Evolutionary conservation across 2,329 filamentous ascomycete species (phyloP).

Genomic region (Elsinoe fawcettii): DNA sequence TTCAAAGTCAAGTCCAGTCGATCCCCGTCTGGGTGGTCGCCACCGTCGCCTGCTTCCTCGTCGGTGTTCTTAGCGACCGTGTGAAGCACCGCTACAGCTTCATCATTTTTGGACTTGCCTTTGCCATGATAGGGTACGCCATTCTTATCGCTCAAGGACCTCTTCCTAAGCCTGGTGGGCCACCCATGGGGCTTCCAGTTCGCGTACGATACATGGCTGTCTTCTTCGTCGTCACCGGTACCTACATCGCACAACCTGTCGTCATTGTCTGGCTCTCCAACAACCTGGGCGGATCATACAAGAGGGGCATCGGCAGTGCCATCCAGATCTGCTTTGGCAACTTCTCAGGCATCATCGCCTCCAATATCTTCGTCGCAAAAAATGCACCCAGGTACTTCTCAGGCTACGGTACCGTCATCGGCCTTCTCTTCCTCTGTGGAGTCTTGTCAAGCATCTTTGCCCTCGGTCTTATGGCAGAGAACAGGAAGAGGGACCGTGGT

Average conservation of each 20-base stretch:
- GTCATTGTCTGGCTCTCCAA: conserved; percentile 51
- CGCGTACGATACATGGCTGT: conserved; percentile 48
- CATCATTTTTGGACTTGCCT: conserved; percentile 42
- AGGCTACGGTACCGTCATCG: conserved; percentile 44
- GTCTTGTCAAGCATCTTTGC: conserved; percentile 36
- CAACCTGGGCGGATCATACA: conserved; percentile 51
- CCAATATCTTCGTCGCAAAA: conserved; percentile 43
- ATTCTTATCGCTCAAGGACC: conserved; percentile 45
- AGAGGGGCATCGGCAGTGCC: conserved; percentile 47
- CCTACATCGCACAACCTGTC: conserved; percentile 49
- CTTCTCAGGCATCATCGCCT: conserved; percentile 43
- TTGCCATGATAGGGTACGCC: conserved; percentile 49
- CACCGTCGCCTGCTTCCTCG: conserved; percentile 33
- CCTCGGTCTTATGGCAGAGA: conserved; percentile 38
- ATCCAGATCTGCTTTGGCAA: conserved; percentile 48
- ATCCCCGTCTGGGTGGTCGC: conserved; percentile 36
- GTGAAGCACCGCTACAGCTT: conserved; percentile 48
- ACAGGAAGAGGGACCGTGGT: conserved; percentile 40
- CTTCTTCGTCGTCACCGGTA: conserved; percentile 48
- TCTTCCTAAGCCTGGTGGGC: conserved; percentile 27
- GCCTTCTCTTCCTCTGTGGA: conserved; percentile 39
- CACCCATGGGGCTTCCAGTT: conserved; percentile 23
- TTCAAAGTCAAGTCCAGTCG: conserved; percentile 32
- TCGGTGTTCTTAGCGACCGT: conserved; percentile 44
- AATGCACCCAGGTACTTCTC: conserved; percentile 45